Base-by-base conservation (phyloP, 73 alveolate genomes). In the Paramecium primaurelia region DNA sequence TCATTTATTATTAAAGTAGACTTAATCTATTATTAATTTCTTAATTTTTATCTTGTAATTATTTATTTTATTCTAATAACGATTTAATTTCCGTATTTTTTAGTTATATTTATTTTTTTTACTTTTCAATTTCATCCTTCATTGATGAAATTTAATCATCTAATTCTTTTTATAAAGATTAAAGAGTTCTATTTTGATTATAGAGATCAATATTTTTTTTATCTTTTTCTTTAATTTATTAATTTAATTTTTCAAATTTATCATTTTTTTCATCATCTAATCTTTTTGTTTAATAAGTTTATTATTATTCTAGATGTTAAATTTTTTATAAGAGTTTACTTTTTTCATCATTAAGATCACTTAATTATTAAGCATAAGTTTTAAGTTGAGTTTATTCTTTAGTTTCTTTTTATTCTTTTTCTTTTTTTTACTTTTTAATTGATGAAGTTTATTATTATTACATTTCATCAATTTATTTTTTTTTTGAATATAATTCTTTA, bases 281-380 rank as follows among this genome's bases (percentile, higher is more conserved):
- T 42, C 75, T 25, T 80, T 80, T 44, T 3, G 47, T 54, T 54
- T 54, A 44, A 32, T 25, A 25, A 12, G 16, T 44, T 80, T 40
- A 22, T 44, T 40, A 64, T 80, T 80, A 44, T 80, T 80, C 91
- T 49, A 80, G 18, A 22, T 11, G n/a, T 44, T 80, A 22, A 5
- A 80, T 80, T 49, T 44, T 80, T 44, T 20, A 47, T 22, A 80
- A 18, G 3, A 80, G 16, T 49, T 80, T 80, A 20, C 75, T 45
- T 47, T 80, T 80, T n/a, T 80, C 91, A 9, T 80, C 91, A 42
- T 80, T 40, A 2, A 80, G 30, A 3, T 80, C 91, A 64, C 22
- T 64, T 34, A 64, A 64, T 80, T 80, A 28, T 20, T 32, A 25
- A 26, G 91, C 91, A 16, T 80, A 80, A 80, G 38, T 45, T 20